These are phyloP conservation scores for Pythium chondricola DNA, from an alignment of 352 stramenopile species.

Conservation along the genomic window DNA sequence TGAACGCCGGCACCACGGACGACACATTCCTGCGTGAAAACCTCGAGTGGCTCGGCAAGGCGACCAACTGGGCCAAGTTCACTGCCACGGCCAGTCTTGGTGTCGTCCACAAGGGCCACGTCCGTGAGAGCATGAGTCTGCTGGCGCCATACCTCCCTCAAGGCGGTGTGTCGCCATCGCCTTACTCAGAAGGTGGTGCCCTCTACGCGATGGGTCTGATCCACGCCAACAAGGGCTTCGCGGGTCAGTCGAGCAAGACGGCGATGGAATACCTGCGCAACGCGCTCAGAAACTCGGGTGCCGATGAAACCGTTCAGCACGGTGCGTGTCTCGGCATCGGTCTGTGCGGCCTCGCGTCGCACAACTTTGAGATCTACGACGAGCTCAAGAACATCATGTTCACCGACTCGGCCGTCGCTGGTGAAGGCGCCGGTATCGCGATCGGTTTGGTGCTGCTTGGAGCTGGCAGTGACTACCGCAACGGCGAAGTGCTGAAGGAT, in stretches of 20 bases:
- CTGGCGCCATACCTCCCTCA: constrained; percentile 96
- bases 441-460: constrained; percentile 98
- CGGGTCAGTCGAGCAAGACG: constrained; percentile 71
- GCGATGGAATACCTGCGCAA: constrained; percentile 86
- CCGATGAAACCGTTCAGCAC: constrained; percentile 97
- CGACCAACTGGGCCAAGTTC: constrained; percentile 99
- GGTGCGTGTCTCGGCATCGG: constrained; percentile 96
- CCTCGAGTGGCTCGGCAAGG: constrained; percentile 98
- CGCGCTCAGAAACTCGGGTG: constrained; percentile 75
- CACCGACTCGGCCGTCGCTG: constrained; percentile 96
- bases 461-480: constrained; percentile 83
- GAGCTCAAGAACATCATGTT: constrained; percentile 97
- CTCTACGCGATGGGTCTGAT: constrained; percentile 98
- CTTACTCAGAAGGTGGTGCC: constrained; percentile 96
- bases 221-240: constrained; percentile 94
- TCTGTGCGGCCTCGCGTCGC: constrained; percentile 93
- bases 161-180: constrained; percentile 79
- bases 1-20: constrained; percentile 97
- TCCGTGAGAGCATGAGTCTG: constrained; percentile 97
- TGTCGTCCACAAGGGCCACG: constrained; percentile 97
- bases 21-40: constrained; percentile 98
- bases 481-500: constrained; percentile 87
- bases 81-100: constrained; percentile 97
- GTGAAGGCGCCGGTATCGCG: constrained; percentile 95
- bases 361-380: constrained; percentile 93